Evolutionary conservation across 2,329 filamentous ascomycete genomes (phyloP), one percentile per base, ranked within the genome.

Genomic region (Diplocarpon rosae): DNA sequence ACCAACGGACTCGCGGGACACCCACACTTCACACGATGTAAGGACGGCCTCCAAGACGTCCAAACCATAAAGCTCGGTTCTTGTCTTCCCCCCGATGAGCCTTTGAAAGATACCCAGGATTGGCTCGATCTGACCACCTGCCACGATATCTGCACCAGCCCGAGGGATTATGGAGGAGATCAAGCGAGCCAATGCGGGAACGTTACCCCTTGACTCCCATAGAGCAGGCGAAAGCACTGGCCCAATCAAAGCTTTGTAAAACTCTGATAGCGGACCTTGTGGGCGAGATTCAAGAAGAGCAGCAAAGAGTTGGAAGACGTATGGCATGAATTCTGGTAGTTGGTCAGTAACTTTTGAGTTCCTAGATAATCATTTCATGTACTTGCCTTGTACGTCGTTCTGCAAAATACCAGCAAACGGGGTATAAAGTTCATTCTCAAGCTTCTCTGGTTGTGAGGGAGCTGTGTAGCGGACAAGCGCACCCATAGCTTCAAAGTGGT

Each of bases 91-190:
- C 2, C 75, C 73, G 34, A 95, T 71, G 10, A 98, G 75, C 58
- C 86, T 89, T 63, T 96, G 90, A 72, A 96, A 98, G 51, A 98
- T 92, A 46, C 88, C 86, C n/a, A 98, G 73, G 39, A 96, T 79
- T 3, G 85, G 79, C 61, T 93, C 86, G 33, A 95, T 65, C 63
- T 95, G 87, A 56, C 89, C 84, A 58, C 84, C 80, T 17, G 78
- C 73, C 14, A 85, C 68, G 55, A 98, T 88, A 35, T 78, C 73
- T 46, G 79, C 69, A 3, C 81, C 74, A 20, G 83, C 84, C 54
- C 85, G 82, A 13, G 85, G 80, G 54, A 96, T 83, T 55, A 96
- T 83, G 13, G 87, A 84, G 10, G 83, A 79, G 37, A 98, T 69
- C 38, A 98, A 73, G 46, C 92, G 81, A 24, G 88, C 84, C 55